These are phyloP conservation scores for Durotheca rogersii DNA, from an alignment of 495 filamentous ascomycete species.

Conservation along the genomic window DNA sequence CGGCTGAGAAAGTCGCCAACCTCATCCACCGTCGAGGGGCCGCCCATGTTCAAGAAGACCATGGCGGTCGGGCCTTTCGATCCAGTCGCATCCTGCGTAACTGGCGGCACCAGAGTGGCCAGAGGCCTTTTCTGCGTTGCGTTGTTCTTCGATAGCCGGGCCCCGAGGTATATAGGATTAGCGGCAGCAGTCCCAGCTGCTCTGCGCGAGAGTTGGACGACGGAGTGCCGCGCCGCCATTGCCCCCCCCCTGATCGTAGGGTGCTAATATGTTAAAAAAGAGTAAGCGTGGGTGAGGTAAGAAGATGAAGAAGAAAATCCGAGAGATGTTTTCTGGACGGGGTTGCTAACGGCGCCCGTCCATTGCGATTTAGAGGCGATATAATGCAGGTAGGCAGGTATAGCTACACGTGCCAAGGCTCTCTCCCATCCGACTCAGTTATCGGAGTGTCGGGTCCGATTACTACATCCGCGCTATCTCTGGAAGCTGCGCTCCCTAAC, in stretches of 20 bases:
- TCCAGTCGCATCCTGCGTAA: slow-evolving; percentile 61
- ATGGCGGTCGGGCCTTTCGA: slow-evolving; percentile 77
- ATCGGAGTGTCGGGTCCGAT: slow-evolving; percentile 12
- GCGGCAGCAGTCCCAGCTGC: slow-evolving; percentile 37
- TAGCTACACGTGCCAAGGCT: too few species aligned
- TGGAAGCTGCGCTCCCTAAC: too few species aligned
- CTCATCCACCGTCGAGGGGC: slow-evolving; percentile 83
- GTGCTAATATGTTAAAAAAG: too few species aligned
- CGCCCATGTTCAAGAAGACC: slow-evolving; percentile 99
- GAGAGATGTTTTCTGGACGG: too few species aligned
- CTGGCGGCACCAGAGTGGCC: slow-evolving; percentile 70
- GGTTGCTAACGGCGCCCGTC: too few species aligned
- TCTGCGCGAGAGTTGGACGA: slow-evolving; percentile 46
- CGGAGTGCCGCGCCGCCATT: slow-evolving; percentile 52
- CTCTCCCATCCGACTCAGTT: slow-evolving; percentile 7
- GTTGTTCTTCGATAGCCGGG: slow-evolving; percentile 25
- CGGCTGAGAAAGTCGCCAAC: slow-evolving; percentile 90
- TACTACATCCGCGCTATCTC: not conserved
- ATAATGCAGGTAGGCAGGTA: not conserved
- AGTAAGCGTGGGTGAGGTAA: too few species aligned
- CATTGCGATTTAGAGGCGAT: too few species aligned
- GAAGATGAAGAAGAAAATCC: too few species aligned
- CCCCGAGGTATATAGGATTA: slow-evolving; percentile 28
- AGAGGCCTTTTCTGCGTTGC: slow-evolving; percentile 50
- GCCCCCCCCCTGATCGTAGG: slow-evolving; percentile 12